Percentiles rank a stretch among this genome's conserved stretches.
phyloP scores from a whole-genome alignment of 2,329 filamentous ascomycete species.

The Pseudonectria foliicola region DNA sequence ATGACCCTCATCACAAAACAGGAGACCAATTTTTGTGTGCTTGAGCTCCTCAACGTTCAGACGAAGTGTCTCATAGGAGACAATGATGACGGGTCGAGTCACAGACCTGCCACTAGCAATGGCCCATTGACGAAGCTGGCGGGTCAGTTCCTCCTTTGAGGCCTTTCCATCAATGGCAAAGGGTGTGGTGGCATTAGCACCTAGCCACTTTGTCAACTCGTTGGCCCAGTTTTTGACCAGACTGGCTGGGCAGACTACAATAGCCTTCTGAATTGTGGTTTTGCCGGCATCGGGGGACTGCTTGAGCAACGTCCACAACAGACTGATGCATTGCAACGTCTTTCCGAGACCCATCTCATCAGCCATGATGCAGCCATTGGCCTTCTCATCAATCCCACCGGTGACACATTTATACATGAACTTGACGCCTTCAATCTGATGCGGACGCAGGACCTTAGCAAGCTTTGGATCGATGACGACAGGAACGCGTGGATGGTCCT shows the following conservation, averaged over 20 bases:
- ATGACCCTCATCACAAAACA: slow-evolving; percentile 95
- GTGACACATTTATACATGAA: slow-evolving; percentile 95
- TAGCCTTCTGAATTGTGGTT: slow-evolving; percentile 87
- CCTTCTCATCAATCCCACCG: slow-evolving; percentile 88
- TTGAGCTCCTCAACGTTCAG: slow-evolving; percentile 86
- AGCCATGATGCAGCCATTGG: slow-evolving; percentile 98
- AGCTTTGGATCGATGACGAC: slow-evolving; percentile 92
- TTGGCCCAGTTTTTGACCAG: slow-evolving; percentile 98
- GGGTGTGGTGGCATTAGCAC: slow-evolving; percentile 79
- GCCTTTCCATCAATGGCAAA: slow-evolving; percentile 97
- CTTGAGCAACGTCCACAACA: slow-evolving; percentile 95
- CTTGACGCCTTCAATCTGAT: slow-evolving; percentile 97
- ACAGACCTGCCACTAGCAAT: slow-evolving; percentile 85
- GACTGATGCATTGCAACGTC: slow-evolving; percentile 90
- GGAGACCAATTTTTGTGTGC: slow-evolving; percentile 80
- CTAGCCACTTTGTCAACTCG: slow-evolving; percentile 93
- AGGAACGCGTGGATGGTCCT: slow-evolving; percentile 78
- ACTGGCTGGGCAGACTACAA: slow-evolving; percentile 94
- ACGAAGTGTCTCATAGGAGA: slow-evolving; percentile 93
- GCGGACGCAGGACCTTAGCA: slow-evolving; percentile 82
- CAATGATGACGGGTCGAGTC: slow-evolving; percentile 88
- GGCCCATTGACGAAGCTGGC: slow-evolving; percentile 90
- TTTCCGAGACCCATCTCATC: slow-evolving; percentile 99
- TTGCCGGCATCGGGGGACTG: slow-evolving; percentile 95
- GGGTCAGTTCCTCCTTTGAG: slow-evolving; percentile 83